Conservation (phyloP, 805 yeast genomes). For the Lachancea thermotolerans region DNA sequence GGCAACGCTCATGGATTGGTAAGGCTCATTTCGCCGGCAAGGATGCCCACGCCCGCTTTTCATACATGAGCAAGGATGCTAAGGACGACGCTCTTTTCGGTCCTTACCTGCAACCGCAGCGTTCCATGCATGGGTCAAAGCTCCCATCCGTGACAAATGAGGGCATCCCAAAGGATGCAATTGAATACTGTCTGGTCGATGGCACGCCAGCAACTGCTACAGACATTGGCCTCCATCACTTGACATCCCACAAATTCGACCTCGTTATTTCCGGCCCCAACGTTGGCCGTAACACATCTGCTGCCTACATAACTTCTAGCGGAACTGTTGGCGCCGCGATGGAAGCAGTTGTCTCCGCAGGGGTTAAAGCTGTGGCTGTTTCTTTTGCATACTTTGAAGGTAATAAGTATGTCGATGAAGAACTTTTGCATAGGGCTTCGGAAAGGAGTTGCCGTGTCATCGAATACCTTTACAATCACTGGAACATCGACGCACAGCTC, state of each 20-base stretch:
- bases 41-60: conserved; percentile 51
- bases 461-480: conserved; percentile 47
- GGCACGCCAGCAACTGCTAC: conserved; percentile 97
- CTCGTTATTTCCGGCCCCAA: conserved; percentile 92
- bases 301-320: conserved; percentile 79
- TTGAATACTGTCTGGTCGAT: conserved; percentile 82
- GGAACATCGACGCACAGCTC: conserved; percentile 58
- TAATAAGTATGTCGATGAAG: conserved; percentile 42
- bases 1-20: conserved; percentile 93
- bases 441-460: conserved; percentile 58
- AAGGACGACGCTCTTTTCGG: conserved; percentile 55
- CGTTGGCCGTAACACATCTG: conserved; percentile 87
- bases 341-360: conserved; percentile 75
- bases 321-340: conserved; percentile 97
- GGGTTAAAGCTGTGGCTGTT: conserved; percentile 64
- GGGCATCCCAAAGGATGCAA: conserved; percentile 31
- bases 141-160: conserved; percentile 19
- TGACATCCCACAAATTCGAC: conserved; percentile 56
- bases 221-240: conserved; percentile 78
- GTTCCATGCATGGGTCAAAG: conserved; percentile 25
- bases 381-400: conserved; percentile 72
- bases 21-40: conserved; percentile 91
- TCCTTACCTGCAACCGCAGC: conserved; percentile 53
- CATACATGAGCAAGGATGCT: conserved; percentile 47
- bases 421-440: conserved; percentile 57